Evolutionary conservation across 2,329 filamentous ascomycete genomes (phyloP).

Genomic region (Fusarium dlaminii): DNA sequence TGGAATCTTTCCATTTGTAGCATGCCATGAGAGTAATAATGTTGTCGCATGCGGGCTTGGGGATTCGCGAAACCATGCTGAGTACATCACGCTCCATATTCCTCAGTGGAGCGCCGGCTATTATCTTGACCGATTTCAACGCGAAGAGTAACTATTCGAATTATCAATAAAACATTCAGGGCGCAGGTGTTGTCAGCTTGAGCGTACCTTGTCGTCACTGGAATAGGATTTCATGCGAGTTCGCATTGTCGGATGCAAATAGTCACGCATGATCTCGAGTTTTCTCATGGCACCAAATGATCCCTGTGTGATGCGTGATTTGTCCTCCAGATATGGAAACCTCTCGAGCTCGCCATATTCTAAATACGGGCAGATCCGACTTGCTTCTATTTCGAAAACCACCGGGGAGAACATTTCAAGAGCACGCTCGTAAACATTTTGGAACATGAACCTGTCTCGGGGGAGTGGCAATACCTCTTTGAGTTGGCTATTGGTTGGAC

Average conservation of each 20-base stretch:
- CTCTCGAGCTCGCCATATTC: not conserved
- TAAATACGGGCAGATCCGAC: not conserved
- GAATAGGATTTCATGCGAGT: not conserved
- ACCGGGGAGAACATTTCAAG: not conserved
- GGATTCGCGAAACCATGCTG: not conserved
- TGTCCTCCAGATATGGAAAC: not conserved
- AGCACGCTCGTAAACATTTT: not conserved
- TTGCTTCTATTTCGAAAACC: not conserved
- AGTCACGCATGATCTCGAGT: not conserved
- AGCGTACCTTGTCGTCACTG: not conserved
- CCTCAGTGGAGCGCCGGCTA: not conserved
- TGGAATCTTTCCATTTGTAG: not conserved
- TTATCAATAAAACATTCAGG: too few species aligned
- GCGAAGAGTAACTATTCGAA: not conserved
- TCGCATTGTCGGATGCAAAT: not conserved
- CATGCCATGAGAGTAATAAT: not conserved
- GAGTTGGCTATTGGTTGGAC: not conserved
- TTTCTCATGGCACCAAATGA: not conserved
- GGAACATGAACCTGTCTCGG: not conserved
- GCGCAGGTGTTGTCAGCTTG: not conserved
- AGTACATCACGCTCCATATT: not conserved
- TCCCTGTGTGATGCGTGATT: not conserved
- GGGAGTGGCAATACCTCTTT: too few species aligned
- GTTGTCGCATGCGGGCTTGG: not conserved
- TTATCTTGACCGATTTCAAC: not conserved